Conservation (phyloP, 2,329 filamentous ascomycete species). For the Myriosclerotinia scirpicola region DNA sequence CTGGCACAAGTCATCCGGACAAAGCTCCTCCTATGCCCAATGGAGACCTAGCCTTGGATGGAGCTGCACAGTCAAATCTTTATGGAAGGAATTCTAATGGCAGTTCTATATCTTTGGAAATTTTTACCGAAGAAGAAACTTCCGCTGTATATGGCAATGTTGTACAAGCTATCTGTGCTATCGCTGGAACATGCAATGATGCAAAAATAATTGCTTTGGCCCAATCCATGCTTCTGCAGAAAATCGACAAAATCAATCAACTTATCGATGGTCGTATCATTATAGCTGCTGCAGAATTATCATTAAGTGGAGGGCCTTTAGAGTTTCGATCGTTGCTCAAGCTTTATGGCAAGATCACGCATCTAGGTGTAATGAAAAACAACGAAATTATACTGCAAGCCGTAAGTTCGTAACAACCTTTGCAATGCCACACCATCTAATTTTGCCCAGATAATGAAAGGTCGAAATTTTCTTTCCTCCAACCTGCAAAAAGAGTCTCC, state of each 20-base stretch:
- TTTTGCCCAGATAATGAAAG: conserved; percentile 63
- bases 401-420: conserved; percentile 49
- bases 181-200: conserved; percentile 78
- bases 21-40: conserved; percentile 46
- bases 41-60: conserved; percentile 54
- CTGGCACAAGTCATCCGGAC: conserved; percentile 54
- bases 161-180: conserved; percentile 92
- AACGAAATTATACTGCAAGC: conserved; percentile 68
- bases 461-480: conserved; percentile 74
- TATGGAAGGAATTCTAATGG: conserved; percentile 63
- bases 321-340: conserved; percentile 88
- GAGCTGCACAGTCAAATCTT: conserved; percentile 47
- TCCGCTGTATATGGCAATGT: conserved; percentile 78
- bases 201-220: conserved; percentile 91
- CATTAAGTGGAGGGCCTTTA: conserved; percentile 71
- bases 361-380: conserved; percentile 69
- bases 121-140: conserved; percentile 75
- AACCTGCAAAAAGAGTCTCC: conserved; percentile 67
- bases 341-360: conserved; percentile 73
- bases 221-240: conserved; percentile 95
- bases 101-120: conserved; percentile 76
- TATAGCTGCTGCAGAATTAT: conserved; percentile 74
- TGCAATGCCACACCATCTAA: conserved; percentile 19
- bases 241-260: conserved; percentile 80
- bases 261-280: conserved; percentile 84